Conservation (phyloP, 2,329 filamentous ascomycete species). For the Ophiostoma tasmaniense region DNA sequence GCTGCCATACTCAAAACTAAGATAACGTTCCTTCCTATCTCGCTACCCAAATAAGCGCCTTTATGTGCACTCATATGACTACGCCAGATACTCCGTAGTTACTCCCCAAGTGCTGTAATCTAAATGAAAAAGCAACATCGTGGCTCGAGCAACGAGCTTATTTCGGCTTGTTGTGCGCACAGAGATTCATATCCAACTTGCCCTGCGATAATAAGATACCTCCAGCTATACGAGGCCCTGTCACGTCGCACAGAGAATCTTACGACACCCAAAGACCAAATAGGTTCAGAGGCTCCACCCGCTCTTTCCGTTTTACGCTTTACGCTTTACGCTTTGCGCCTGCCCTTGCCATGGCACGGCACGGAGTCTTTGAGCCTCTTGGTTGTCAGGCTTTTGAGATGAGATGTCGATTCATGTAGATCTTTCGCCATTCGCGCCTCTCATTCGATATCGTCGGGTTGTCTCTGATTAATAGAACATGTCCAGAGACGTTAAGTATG, state of each 20-base stretch:
- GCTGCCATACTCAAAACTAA: too few relatives aligned
- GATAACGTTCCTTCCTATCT: neutral
- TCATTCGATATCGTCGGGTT: neutral
- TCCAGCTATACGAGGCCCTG: neutral
- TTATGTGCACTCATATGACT: neutral
- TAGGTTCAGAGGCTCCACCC: neutral
- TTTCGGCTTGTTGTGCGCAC: neutral
- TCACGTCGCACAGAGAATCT: neutral
- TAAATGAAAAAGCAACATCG: conserved; percentile 11
- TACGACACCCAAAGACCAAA: neutral
- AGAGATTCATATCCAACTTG: neutral
- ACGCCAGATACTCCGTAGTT: neutral
- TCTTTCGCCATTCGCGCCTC: neutral
- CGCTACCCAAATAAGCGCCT: neutral
- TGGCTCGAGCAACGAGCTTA: conserved; percentile 14
- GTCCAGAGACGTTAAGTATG: neutral
- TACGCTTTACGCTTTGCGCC: neutral
- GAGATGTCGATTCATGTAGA: neutral
- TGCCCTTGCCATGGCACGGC: too few relatives aligned
- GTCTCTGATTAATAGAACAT: neutral
- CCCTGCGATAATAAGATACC: neutral
- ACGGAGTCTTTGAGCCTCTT: neutral
- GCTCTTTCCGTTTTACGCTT: neutral
- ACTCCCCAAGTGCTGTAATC: neutral
- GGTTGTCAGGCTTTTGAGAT: neutral